A percentile compares a stretch with the other conserved stretches of the same genome.
Evolutionary conservation across 371 early-diverging fungal species (phyloP).

Genomic region (Mortierella sp.): DNA sequence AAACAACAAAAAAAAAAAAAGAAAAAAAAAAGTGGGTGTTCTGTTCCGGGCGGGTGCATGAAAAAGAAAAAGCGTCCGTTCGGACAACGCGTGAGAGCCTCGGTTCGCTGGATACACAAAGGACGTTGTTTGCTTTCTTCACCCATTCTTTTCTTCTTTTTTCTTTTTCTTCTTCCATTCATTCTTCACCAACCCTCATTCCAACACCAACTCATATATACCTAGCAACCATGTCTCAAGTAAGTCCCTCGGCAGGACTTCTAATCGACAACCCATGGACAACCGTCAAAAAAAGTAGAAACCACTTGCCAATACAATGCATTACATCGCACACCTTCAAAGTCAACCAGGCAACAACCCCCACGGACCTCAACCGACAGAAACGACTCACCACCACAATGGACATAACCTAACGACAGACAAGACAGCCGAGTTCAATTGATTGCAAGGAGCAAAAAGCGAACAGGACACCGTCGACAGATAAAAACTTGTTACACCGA

Average conservation of each 20-base stretch:
- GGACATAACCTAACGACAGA: too few relatives aligned
- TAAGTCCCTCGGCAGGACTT: not conserved
- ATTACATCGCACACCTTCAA: too few relatives aligned
- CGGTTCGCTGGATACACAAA: not conserved
- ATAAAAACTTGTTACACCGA: too few relatives aligned
- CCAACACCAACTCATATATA: not conserved
- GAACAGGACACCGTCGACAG: too few relatives aligned
- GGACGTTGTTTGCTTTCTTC: too few relatives aligned
- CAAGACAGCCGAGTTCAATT: too few relatives aligned
- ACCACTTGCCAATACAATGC: not conserved
- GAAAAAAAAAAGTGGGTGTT: conserved; percentile 1
- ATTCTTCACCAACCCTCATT: not conserved
- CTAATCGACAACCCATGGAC: not conserved
- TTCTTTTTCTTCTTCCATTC: not conserved
- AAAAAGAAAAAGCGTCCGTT: not conserved
- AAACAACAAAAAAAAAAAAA: not conserved
- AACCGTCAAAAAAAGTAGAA: not conserved
- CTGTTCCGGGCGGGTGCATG: not conserved
- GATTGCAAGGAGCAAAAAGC: too few relatives aligned
- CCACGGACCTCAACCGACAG: too few relatives aligned
- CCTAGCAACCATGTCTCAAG: not conserved
- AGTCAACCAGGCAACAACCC: too few relatives aligned
- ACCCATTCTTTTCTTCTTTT: not conserved
- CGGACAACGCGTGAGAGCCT: not conserved
- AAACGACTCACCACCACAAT: too few relatives aligned